Evolutionary conservation across 768 basidiomycete genomes (phyloP).

Genomic region (Rhizopogon roseolus): DNA sequence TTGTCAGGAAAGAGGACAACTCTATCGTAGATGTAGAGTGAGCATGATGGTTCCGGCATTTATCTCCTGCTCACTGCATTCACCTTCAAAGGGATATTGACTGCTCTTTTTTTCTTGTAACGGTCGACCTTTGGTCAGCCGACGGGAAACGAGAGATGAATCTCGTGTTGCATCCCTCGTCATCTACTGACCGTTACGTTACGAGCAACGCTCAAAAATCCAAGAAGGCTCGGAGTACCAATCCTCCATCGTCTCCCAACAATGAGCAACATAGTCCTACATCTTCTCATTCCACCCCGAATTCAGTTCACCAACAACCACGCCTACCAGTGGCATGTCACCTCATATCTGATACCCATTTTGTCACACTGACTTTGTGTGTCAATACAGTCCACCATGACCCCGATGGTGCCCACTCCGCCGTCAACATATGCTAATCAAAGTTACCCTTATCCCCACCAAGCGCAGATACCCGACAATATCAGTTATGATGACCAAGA

Average conservation of each 20-base stretch:
- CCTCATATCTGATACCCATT: constrained; percentile 23
- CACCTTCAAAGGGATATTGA: constrained; percentile 63
- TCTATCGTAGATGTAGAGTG: constrained; percentile 72
- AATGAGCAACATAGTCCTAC: constrained; percentile 41
- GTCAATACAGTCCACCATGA: constrained; percentile 23
- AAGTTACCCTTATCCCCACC: constrained; percentile 40
- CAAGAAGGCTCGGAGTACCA: constrained; percentile 30
- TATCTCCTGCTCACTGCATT: constrained; percentile 3
- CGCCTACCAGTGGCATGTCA: constrained; percentile 36
- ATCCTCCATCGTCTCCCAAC: constrained; percentile 29
- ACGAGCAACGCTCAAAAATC: constrained; percentile 34
- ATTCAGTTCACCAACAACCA: constrained; percentile 36
- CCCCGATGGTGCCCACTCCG: constrained; percentile 34
- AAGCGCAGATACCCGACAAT: constrained; percentile 34
- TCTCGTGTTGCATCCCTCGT: constrained; percentile 82
- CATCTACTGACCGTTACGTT: constrained; percentile 64
- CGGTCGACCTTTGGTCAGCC: constrained; percentile 89
- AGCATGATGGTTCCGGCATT: constrained; percentile 23
- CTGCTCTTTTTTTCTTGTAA: constrained; percentile 83
- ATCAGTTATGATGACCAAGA: constrained; percentile 36
- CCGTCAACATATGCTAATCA: constrained; percentile 35
- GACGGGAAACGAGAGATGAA: constrained; percentile 84
- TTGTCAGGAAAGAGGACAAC: constrained; percentile 64
- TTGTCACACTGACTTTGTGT: constrained; percentile 1
- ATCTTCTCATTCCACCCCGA: constrained; percentile 42